These are phyloP conservation scores for Ceratocystiopsis minuta DNA, from an alignment of 2,329 filamentous ascomycete genomes.

Conservation along the genomic window DNA sequence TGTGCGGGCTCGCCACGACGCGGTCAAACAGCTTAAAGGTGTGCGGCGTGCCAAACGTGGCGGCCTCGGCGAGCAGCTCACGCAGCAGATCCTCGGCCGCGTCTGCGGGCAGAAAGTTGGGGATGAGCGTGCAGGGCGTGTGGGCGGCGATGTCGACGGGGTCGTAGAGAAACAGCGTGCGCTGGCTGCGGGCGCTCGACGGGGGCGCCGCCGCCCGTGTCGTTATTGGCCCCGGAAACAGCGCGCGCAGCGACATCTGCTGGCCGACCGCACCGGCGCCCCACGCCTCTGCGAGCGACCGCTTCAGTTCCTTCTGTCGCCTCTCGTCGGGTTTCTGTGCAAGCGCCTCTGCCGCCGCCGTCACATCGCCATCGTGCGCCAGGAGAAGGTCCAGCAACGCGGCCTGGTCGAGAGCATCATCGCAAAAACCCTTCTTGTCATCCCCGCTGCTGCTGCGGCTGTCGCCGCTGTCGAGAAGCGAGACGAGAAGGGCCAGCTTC, in stretches of 20 bases:
- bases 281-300: background rate
- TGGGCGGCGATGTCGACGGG: conserved; percentile 64
- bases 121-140: conserved; percentile 81
- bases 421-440: no score
- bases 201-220: background rate
- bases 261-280: conserved; percentile 22
- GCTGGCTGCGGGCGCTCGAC: conserved; percentile 49
- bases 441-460: no score
- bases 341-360: conserved; percentile 35
- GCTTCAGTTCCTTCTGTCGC: background rate
- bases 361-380: conserved; percentile 58
- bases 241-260: conserved; percentile 43
- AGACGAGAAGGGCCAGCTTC: conserved; percentile 70
- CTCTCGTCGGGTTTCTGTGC: background rate
- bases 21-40: conserved; percentile 77
- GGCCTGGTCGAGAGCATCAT: conserved; percentile 30
- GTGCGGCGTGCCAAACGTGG: conserved; percentile 43
- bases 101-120: conserved; percentile 63
- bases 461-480: conserved; percentile 39
- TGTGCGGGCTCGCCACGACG: conserved; percentile 71
- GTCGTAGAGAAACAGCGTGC: conserved; percentile 68
- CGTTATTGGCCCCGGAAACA: background rate
- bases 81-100: conserved; percentile 56
- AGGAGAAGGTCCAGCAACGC: conserved; percentile 63
- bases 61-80: conserved; percentile 58